phyloP scores from a whole-genome alignment of 805 yeast species.

The Grigorovia yakushimaensis region DNA sequence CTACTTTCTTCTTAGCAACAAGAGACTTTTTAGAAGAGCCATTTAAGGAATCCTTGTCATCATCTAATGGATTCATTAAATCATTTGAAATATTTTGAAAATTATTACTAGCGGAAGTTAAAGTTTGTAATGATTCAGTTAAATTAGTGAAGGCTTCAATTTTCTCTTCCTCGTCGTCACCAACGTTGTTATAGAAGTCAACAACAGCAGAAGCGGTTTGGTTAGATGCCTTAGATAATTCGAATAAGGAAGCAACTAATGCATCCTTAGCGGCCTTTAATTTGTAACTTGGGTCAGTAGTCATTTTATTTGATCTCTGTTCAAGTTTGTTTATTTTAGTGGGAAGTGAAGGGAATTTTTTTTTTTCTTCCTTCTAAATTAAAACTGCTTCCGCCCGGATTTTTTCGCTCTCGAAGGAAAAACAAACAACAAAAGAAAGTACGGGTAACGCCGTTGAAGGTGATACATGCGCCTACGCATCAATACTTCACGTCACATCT shows the following conservation, averaged over 20 bases:
- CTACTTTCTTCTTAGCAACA: slow-evolving; percentile 36
- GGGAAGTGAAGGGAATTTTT: background rate
- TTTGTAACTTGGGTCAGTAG: slow-evolving; percentile 27
- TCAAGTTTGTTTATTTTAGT: background rate
- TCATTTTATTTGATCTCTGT: slow-evolving; percentile 10
- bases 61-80: slow-evolving; percentile 27
- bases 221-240: slow-evolving; percentile 76
- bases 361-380: background rate
- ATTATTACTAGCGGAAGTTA: slow-evolving; percentile 31
- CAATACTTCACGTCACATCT: too few relatives aligned
- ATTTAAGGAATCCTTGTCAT: slow-evolving; percentile 19
- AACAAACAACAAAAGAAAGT: background rate
- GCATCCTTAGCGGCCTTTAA: slow-evolving; percentile 31
- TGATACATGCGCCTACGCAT: too few relatives aligned
- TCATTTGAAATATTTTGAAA: slow-evolving; percentile 24
- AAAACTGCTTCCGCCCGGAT: background rate
- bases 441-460: background rate
- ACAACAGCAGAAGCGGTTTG: slow-evolving; percentile 76
- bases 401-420: background rate
- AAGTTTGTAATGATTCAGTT: slow-evolving; percentile 33
- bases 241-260: slow-evolving; percentile 69
- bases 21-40: slow-evolving; percentile 4
- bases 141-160: slow-evolving; percentile 37
- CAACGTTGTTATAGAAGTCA: slow-evolving; percentile 55
- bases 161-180: slow-evolving; percentile 38